A percentile compares a stretch with the other conserved stretches of the same genome.
phyloP scores from a whole-genome alignment of 2,329 filamentous ascomycete species.

The Paracoccidioides brasiliensis region DNA sequence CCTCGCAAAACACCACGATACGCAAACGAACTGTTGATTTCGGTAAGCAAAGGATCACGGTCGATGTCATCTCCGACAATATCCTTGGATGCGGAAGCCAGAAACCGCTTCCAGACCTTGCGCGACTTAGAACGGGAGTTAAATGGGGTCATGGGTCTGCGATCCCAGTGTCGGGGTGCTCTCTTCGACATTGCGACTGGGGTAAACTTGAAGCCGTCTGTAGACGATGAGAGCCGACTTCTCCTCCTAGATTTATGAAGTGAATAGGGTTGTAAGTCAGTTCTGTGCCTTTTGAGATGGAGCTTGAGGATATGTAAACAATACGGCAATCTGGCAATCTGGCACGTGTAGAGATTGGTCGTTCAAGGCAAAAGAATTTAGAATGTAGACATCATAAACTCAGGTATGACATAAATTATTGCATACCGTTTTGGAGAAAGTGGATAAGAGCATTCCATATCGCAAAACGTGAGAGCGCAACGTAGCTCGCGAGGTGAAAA shows the following conservation, averaged over 20 bases:
- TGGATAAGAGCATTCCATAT: neutral
- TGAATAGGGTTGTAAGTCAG: neutral
- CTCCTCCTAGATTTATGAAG: neutral
- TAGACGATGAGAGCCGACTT: neutral
- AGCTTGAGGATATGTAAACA: neutral
- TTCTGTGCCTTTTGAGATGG: neutral
- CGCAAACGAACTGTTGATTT: slow-evolving; percentile 22
- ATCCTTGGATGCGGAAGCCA: slow-evolving; percentile 20
- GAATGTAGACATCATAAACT: neutral
- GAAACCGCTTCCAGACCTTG: slow-evolving; percentile 36
- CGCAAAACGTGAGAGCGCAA: neutral
- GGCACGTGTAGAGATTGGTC: neutral
- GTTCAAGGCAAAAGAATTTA: neutral
- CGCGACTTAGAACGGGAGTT: slow-evolving; percentile 27
- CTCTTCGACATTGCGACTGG: slow-evolving; percentile 23
- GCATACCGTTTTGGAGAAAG: neutral
- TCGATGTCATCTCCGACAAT: slow-evolving; percentile 11
- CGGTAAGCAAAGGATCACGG: slow-evolving; percentile 16
- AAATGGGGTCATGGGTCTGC: slow-evolving; percentile 31
- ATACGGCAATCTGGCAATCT: neutral
- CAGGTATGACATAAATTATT: neutral
- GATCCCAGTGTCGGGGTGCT: slow-evolving; percentile 32
- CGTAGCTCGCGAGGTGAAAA: neutral
- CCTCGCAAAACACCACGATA: slow-evolving; percentile 20
- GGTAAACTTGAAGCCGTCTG: slow-evolving; percentile 28